Conservation (phyloP, 306 rosid species). For the Styphnolobium japonicum region DNA sequence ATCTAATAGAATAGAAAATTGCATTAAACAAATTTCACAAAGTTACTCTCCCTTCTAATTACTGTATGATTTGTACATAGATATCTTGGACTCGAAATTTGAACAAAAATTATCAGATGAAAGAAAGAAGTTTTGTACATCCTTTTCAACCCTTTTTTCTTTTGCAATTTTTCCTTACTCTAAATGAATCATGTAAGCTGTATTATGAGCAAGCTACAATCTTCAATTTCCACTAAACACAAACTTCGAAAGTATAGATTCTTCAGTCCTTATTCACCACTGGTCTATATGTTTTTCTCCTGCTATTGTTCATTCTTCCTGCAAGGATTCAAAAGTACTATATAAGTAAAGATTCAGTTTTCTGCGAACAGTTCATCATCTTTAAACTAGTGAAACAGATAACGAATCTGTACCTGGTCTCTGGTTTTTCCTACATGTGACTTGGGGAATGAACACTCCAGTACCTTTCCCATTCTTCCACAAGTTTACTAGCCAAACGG, state of each 20-base stretch:
- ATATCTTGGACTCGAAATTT: background rate
- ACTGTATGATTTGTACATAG: background rate
- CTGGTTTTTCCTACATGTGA: slow-evolving; percentile 27
- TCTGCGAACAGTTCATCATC: background rate
- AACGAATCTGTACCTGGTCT: slow-evolving; percentile 33
- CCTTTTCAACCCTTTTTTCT: background rate
- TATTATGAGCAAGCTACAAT: background rate
- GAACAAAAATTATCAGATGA: background rate
- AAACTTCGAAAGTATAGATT: background rate
- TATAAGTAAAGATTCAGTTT: background rate
- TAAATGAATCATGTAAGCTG: background rate
- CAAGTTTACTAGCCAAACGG: slow-evolving; percentile 45
- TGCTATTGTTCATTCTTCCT: slow-evolving; percentile 38
- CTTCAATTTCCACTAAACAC: background rate
- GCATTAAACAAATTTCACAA: background rate
- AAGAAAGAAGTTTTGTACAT: background rate
- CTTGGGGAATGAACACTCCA: slow-evolving; percentile 79
- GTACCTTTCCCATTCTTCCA: slow-evolving; percentile 64
- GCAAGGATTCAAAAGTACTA: slow-evolving; percentile 9
- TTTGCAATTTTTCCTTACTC: background rate
- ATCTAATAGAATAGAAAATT: background rate
- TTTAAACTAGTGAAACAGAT: background rate
- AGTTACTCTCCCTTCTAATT: background rate
- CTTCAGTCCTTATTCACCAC: slow-evolving; percentile 40
- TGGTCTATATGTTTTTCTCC: slow-evolving; percentile 32